Conservation (phyloP, 2,329 filamentous ascomycete genomes). For the Alternaria atra region DNA sequence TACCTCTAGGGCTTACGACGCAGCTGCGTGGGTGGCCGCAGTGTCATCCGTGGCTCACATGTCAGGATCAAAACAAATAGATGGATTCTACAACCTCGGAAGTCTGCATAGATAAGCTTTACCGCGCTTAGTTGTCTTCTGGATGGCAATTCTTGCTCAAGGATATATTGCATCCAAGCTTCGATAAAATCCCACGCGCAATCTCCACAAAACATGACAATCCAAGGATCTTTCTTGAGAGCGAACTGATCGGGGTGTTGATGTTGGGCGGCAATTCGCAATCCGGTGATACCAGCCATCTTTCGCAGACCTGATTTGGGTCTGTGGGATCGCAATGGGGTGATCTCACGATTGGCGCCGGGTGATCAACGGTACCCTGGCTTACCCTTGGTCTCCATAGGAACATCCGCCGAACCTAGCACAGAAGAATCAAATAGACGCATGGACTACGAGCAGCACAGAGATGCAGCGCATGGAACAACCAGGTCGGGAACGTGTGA, state of each 20-base stretch:
- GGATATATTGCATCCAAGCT: background rate
- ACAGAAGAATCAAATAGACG: background rate
- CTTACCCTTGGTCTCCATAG: conserved; percentile 11
- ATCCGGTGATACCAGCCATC: conserved; percentile 13
- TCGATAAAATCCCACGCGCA: background rate
- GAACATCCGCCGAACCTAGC: conserved; percentile 10
- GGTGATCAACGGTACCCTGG: conserved; percentile 29
- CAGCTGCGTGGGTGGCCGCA: background rate
- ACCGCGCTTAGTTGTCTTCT: background rate
- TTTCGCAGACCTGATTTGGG: background rate
- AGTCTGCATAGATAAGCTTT: background rate
- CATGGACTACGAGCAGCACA: conserved; percentile 2
- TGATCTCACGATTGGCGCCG: conserved; percentile 19
- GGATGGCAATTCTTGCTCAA: background rate
- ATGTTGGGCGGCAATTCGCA: conserved; percentile 1
- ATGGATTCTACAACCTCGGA: background rate
- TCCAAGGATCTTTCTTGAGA: background rate
- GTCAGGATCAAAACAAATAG: background rate
- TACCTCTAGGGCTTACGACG: background rate
- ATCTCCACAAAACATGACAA: conserved; percentile 1
- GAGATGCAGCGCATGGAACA: background rate
- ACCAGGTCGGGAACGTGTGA: background rate
- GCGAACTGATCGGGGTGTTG: conserved; percentile 5
- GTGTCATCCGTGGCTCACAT: background rate
- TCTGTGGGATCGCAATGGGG: conserved; percentile 8